Evolutionary conservation across 164 flowering plant species (phyloP), one percentile per base, ranked within the genome.

Genomic region (Chimonanthus praecox): DNA sequence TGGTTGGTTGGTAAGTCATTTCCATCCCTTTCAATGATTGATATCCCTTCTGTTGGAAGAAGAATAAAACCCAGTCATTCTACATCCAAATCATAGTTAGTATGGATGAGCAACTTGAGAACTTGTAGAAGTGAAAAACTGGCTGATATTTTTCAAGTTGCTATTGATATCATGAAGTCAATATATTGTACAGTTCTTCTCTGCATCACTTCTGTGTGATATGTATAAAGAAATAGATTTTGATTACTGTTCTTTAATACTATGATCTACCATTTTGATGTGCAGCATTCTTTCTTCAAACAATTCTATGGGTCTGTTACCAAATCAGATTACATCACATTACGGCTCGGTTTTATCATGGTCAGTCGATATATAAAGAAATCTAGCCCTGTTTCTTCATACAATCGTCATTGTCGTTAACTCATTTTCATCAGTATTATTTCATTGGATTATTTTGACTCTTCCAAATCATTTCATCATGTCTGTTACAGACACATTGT

Each of bases 1-100:
- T 49, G 80, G 88, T 69, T 92, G 97, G 97, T 16, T 87, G 89
- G 97, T 92, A 77, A 84, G 96, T 78, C 54, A 45, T 66, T 43
- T 54, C 45, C 68, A 45, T 66, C 68, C 68, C 6, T 44, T 63
- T 18, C 16, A 15, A 16, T 45, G 16, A 54, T 54, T 9, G 16
- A 13, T 54, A 10, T 16, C 15, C 15, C 16, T 9, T 54, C n/a
- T 54, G 60, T 54, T 54, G 60, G 60, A n/a, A 3, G 60, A n/a
- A 3, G 60, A 54, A 13, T 54, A 54, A 54, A 54, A 13, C 4
- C 60, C 2, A 54, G 5, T 54, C 4, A 51, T 54, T 9, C 0
- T 54, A n/a, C 16, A 54, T 54, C 60, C n/a, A 54, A 54, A 54
- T 54, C 16, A 5, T 13, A 7, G 16, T 54, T n/a, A 13, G n/a